These are phyloP conservation scores for Phytophthora hibernalis DNA, from an alignment of 352 stramenopile genomes.

Conservation along the genomic window DNA sequence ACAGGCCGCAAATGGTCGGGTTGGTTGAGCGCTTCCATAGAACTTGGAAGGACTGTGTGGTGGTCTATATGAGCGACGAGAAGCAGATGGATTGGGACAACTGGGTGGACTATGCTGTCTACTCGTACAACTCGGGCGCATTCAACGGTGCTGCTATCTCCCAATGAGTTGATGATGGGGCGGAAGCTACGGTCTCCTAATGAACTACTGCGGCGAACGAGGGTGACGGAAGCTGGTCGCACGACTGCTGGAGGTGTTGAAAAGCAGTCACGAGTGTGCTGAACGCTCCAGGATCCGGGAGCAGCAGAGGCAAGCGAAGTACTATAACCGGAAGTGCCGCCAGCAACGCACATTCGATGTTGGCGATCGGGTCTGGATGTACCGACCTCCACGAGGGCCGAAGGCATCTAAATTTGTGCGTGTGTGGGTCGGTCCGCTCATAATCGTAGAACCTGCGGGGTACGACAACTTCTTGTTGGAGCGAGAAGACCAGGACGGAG, in stretches of 20 bases:
- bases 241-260: neutral
- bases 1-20: too few species aligned
- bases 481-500: neutral
- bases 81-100: conserved; percentile 1
- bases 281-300: neutral
- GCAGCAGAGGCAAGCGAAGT: neutral
- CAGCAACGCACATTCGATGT: neutral
- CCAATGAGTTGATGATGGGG: conserved; percentile 3
- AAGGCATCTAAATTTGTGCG: conserved; percentile 7
- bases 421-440: neutral
- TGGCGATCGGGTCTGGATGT: neutral
- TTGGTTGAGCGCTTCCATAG: too few species aligned
- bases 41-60: too few species aligned
- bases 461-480: conserved; percentile 5
- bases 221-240: neutral
- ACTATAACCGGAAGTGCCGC: neutral
- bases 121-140: neutral
- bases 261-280: neutral
- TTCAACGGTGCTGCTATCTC: neutral
- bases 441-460: neutral
- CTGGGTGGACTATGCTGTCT: conserved; percentile 9
- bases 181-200: neutral
- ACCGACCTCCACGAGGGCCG: neutral
- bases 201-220: neutral
- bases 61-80: neutral